Conservation (phyloP, 192 early-diverging fungal genomes). For the Chytriomyces sp. region DNA sequence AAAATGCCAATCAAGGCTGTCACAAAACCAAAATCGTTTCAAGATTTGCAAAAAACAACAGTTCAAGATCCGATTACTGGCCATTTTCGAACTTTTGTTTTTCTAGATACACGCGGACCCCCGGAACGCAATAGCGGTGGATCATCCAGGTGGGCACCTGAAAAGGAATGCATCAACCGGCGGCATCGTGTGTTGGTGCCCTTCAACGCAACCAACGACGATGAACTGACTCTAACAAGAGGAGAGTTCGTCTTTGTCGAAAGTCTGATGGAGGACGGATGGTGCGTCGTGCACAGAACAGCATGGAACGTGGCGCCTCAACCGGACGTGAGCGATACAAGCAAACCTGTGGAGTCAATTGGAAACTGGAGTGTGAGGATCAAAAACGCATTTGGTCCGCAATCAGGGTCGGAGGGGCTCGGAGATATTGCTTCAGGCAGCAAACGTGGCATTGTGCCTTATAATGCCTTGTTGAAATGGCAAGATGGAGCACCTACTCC, state of each 20-base stretch:
- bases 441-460: slow-evolving; percentile 18
- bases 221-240: slow-evolving; percentile 6
- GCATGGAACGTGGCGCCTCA: background rate
- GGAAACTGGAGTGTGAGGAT: background rate
- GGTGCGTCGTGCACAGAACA: background rate
- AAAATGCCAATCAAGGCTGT: background rate
- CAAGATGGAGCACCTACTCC: no score
- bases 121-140: slow-evolving; percentile 16
- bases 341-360: background rate
- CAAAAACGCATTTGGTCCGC: background rate
- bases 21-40: no score
- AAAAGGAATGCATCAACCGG: background rate
- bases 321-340: background rate
- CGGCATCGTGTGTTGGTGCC: slow-evolving; percentile 9
- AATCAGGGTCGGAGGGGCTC: background rate
- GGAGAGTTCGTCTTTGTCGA: slow-evolving; percentile 11
- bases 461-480: slow-evolving; percentile 7
- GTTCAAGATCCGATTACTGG: slow-evolving; percentile 17
- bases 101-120: slow-evolving; percentile 18
- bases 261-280: slow-evolving; percentile 14
- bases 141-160: slow-evolving; percentile 13
- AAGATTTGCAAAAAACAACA: background rate
- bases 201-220: background rate
- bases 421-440: slow-evolving; percentile 20
- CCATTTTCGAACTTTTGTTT: slow-evolving; percentile 10